Percentiles rank a stretch among this genome's conserved stretches.
Evolutionary conservation across 176 grass and related monocot genomes (phyloP).

Genomic region (Miscanthus lutarioriparius): DNA sequence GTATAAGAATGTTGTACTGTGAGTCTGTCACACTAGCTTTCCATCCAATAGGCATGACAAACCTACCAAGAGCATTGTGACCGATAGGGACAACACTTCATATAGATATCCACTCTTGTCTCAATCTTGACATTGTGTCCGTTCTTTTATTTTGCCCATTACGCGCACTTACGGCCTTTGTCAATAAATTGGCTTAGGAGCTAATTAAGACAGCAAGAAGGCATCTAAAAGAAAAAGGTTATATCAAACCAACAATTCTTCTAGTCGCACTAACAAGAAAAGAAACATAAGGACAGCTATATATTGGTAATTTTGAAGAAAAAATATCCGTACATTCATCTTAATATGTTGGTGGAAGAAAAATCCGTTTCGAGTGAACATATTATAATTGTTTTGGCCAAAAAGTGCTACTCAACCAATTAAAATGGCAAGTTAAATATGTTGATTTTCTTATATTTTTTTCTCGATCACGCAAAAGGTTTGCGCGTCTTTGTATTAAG

Average conservation of each 20-base stretch:
- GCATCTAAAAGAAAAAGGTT: not conserved
- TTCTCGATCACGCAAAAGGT: too few species aligned
- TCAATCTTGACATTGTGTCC: not conserved
- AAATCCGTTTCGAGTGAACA: not conserved
- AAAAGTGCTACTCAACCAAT: not conserved
- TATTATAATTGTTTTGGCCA: not conserved
- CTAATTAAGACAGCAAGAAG: not conserved
- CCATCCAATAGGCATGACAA: conserved; percentile 9
- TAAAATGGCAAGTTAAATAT: not conserved
- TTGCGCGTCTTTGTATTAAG: too few species aligned
- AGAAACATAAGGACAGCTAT: not conserved
- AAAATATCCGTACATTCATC: not conserved
- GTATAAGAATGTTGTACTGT: conserved; percentile 14
- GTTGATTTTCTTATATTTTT: not conserved
- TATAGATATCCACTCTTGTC: not conserved
- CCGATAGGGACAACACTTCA: conserved; percentile 19
- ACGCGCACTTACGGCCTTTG: not conserved
- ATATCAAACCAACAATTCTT: not conserved
- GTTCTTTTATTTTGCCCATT: not conserved
- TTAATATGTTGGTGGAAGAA: not conserved
- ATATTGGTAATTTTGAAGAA: not conserved
- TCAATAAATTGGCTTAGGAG: not conserved
- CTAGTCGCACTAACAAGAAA: not conserved
- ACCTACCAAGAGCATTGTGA: conserved; percentile 21
- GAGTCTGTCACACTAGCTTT: not conserved